phyloP scores from a whole-genome alignment of 2,329 filamentous ascomycete species.

The Pyrenochaeta sp. region DNA sequence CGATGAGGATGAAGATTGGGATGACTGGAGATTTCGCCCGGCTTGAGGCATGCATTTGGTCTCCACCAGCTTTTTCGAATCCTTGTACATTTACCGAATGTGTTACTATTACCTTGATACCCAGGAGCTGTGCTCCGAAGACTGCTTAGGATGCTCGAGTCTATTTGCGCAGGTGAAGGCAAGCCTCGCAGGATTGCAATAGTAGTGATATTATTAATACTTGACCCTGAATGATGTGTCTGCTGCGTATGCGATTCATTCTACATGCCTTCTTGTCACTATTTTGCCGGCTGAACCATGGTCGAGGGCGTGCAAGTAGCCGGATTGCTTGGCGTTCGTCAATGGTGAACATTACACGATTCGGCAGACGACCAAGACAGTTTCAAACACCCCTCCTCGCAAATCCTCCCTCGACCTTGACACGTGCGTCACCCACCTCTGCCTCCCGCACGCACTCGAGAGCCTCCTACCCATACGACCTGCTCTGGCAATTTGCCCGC shows the following conservation, averaged over 20 bases:
- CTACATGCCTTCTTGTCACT: too few species aligned
- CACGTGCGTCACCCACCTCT: not conserved
- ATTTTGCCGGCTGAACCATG: too few species aligned
- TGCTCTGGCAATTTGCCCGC: constrained; percentile 1
- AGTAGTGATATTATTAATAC: too few species aligned
- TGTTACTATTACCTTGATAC: constrained; percentile 29
- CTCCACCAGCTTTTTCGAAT: constrained; percentile 4
- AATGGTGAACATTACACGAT: constrained; percentile 22
- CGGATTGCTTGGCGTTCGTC: constrained; percentile 12
- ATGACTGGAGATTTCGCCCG: constrained; percentile 48
- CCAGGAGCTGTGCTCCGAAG: constrained; percentile 21
- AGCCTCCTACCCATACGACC: constrained; percentile 1
- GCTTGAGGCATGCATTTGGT: constrained; percentile 28
- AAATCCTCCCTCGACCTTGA: constrained; percentile 3
- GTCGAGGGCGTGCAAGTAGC: too few species aligned
- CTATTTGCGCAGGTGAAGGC: too few species aligned
- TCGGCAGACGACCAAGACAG: constrained; percentile 20
- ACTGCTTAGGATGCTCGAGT: not conserved
- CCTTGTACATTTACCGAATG: constrained; percentile 23
- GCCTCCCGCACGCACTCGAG: too few species aligned
- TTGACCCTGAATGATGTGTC: too few species aligned
- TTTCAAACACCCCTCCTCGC: constrained; percentile 9
- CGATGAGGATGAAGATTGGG: constrained; percentile 48
- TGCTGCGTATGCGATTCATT: too few species aligned
- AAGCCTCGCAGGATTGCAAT: too few species aligned